Percentiles rank a stretch among this genome's conserved stretches.
phyloP scores from a whole-genome alignment of 345 rosid genomes.

The Fremontodendron californicum region DNA sequence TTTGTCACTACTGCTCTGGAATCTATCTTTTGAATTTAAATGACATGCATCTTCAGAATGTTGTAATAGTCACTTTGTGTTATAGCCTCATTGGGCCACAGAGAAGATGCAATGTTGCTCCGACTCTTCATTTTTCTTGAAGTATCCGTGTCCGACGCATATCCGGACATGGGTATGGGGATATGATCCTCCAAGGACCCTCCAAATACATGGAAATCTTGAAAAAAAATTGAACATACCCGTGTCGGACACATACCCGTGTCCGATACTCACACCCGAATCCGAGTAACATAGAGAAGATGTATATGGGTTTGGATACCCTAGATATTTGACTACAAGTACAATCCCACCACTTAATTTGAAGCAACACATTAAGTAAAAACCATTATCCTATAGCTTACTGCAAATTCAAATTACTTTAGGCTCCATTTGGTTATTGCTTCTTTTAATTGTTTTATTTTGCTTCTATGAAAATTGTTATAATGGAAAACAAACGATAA shows the following conservation, averaged over 20 bases:
- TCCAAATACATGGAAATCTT: too few species aligned
- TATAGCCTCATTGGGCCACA: background rate
- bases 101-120: too few species aligned
- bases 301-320: background rate
- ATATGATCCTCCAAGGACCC: too few species aligned
- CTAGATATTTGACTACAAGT: background rate
- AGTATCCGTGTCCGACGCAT: too few species aligned
- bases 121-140: too few species aligned
- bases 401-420: background rate
- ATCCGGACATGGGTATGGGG: too few species aligned
- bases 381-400: background rate
- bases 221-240: too few species aligned
- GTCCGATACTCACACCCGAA: too few species aligned
- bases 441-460: background rate
- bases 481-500: background rate
- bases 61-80: background rate
- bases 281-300: too few species aligned
- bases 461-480: background rate
- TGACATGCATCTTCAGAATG: background rate
- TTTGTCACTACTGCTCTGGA: background rate
- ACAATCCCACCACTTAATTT: background rate
- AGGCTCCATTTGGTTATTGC: background rate
- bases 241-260: too few species aligned
- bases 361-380: background rate
- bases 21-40: background rate